Base-by-base conservation (phyloP, 306 rosid species). In the Medicago lupulina region DNA sequence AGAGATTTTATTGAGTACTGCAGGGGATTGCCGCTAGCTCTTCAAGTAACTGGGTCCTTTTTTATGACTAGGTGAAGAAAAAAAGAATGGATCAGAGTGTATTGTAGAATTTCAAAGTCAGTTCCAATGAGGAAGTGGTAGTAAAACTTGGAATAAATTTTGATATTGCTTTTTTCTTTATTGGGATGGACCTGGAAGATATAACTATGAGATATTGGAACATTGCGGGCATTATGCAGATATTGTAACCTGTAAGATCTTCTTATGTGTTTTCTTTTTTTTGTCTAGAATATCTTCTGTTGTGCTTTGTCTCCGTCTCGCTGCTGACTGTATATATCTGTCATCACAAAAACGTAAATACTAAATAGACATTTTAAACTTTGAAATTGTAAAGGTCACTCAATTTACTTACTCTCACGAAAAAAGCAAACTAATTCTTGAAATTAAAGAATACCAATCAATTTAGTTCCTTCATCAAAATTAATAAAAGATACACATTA, bases 161-260 rank as follows among this genome's bases (percentile, higher is more conserved):
- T 68, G 76, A 80, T 9, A 80, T 80, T 23, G 69, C 72, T 13
- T 80, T 50, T 38, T 80, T 80, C 80, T 74, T 74, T 13, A 60
- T 74, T 15, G 75, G 79, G 0, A 59, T 58, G 66, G 76, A 80
- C 5, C 53, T 3, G 8, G 18, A 23, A 16, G 74, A 74, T 38
- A 76, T 12, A 0, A 49, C 46, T 5, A 21, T 39, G 0, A 74
- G n/a, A n/a, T 80, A 44, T 16, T 80, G 13, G 9, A 74, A 46
- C 66, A 40, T 0, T 80, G 71, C 59, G 76, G 17, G 12, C 44
- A 53, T 36, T 4, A 4, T 4, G 17, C 69, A 13, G 67, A 25
- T 23, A 41, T 6, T 55, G 83, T 65, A 34, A 57, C 1, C 1
- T 21, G n/a, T n/a, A n/a, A n/a, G n/a, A n/a, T n/a, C n/a, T n/a